A percentile compares a stretch with the other conserved stretches of the same genome.
Evolutionary conservation across 495 filamentous ascomycete genomes (phyloP).

Genomic region (Talaromyces ruber): DNA sequence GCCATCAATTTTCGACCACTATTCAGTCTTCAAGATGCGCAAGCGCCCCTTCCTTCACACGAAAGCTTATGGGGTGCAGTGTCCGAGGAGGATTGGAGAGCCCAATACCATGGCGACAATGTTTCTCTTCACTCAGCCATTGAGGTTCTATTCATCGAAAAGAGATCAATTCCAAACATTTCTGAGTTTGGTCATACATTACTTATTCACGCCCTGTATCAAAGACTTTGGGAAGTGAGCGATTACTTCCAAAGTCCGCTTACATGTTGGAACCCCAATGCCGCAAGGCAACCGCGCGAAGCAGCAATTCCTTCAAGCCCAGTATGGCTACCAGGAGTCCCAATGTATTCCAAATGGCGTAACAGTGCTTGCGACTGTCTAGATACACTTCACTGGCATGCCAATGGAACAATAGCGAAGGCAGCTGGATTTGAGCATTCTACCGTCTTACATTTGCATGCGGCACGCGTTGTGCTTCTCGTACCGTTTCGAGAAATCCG

Average conservation of each 20-base stretch:
- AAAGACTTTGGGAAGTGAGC: constrained; percentile 43
- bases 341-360: constrained; percentile 44
- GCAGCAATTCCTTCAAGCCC: constrained; percentile 26
- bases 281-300: constrained; percentile 31
- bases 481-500: constrained; percentile 33
- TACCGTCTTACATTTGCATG: constrained; percentile 44
- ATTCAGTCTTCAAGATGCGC: constrained; percentile 33
- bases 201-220: constrained; percentile 41
- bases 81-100: constrained; percentile 29
- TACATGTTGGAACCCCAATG: constrained; percentile 41
- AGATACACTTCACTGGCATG: constrained; percentile 48
- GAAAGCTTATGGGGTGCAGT: constrained; percentile 38
- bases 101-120: constrained; percentile 20
- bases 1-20: constrained; percentile 24
- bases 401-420: constrained; percentile 36
- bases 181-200: constrained; percentile 42
- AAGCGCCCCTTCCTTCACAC: constrained; percentile 33
- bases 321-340: constrained; percentile 43
- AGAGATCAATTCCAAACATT: constrained; percentile 28
- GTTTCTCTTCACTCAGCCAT: constrained; percentile 36
- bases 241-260: constrained; percentile 37
- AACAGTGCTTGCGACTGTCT: constrained; percentile 47
- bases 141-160: constrained; percentile 42
- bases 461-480: constrained; percentile 32
- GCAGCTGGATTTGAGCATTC: constrained; percentile 41